A percentile compares a stretch with the other conserved stretches of the same genome.
Conservation (phyloP, 2,329 filamentous ascomycete genomes). For the Cladosporium cucumerinum region DNA sequence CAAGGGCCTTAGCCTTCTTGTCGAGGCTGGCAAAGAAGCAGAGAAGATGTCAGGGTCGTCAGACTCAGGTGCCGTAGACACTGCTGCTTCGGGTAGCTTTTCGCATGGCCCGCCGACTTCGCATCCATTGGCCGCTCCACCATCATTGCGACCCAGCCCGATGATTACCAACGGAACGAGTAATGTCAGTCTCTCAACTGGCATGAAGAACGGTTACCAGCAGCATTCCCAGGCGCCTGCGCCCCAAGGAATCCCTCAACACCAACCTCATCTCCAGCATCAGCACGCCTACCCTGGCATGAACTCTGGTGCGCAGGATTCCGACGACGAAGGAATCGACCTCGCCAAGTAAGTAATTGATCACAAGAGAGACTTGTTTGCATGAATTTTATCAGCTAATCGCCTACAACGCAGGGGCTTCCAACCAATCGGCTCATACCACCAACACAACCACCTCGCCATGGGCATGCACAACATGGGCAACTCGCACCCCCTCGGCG, state of each 20-base stretch:
- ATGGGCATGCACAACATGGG: conserved; percentile 16
- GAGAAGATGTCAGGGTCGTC: conserved; percentile 12
- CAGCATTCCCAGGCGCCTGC: neutral
- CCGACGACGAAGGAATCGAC: conserved; percentile 47
- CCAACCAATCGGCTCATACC: conserved; percentile 49
- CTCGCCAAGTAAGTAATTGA: conserved; percentile 44
- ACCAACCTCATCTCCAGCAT: conserved; percentile 5
- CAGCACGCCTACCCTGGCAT: conserved; percentile 11
- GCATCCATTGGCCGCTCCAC: conserved; percentile 2
- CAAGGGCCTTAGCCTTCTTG: conserved; percentile 32
- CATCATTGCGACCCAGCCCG: conserved; percentile 11
- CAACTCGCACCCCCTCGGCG: conserved; percentile 11
- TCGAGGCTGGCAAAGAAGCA: conserved; percentile 16
- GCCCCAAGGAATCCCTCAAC: conserved; percentile 3
- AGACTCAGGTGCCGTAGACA: neutral
- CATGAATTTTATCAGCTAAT: conserved; percentile 24
- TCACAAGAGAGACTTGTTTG: neutral
- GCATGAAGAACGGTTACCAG: neutral
- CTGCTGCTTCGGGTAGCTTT: neutral
- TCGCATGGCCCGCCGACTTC: neutral
- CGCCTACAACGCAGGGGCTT: conserved; percentile 41
- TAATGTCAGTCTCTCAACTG: neutral
- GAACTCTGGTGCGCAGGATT: conserved; percentile 33
- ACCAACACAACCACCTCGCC: conserved; percentile 34
- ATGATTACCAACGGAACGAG: conserved; percentile 22